Conservation (phyloP, 768 basidiomycete genomes). For the Termitomyces sp. region DNA sequence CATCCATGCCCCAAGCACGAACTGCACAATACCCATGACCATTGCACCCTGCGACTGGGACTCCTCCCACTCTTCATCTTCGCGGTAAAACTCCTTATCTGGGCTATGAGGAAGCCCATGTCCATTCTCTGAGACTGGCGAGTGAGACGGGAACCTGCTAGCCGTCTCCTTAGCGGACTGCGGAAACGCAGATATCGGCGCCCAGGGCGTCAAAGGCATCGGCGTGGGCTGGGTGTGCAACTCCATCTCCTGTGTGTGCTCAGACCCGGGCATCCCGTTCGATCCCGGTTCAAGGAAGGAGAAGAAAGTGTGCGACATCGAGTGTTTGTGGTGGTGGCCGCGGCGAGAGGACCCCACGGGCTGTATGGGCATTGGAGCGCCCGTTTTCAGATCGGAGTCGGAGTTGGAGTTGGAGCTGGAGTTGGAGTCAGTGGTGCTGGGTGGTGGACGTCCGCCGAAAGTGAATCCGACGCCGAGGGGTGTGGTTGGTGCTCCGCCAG, state of each 20-base stretch:
- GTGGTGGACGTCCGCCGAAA: constrained; percentile 53
- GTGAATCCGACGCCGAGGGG: constrained; percentile 54
- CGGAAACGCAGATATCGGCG: constrained; percentile 41
- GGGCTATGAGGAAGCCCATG: constrained; percentile 8
- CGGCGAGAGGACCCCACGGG: constrained; percentile 36
- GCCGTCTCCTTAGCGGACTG: constrained; percentile 24
- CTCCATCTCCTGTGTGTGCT: constrained; percentile 19
- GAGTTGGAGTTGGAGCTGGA: constrained; percentile 16
- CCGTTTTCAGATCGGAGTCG: not conserved
- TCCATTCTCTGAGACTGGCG: constrained; percentile 7
- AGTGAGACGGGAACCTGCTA: constrained; percentile 9
- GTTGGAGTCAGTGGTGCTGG: constrained; percentile 22
- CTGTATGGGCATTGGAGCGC: constrained; percentile 7
- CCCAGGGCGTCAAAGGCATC: constrained; percentile 63
- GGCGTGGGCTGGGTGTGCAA: constrained; percentile 56
- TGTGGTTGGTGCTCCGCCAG: constrained; percentile 21
- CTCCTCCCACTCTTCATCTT: not conserved
- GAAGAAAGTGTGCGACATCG: constrained; percentile 91
- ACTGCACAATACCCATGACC: constrained; percentile 36
- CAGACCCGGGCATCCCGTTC: constrained; percentile 5
- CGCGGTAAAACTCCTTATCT: not conserved
- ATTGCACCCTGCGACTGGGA: not conserved
- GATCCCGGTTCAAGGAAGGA: constrained; percentile 84
- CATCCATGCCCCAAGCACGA: constrained; percentile 62
- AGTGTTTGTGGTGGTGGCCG: constrained; percentile 92